Evolutionary conservation across 495 filamentous ascomycete genomes (phyloP).

Genomic region (Penicillium antarcticum): DNA sequence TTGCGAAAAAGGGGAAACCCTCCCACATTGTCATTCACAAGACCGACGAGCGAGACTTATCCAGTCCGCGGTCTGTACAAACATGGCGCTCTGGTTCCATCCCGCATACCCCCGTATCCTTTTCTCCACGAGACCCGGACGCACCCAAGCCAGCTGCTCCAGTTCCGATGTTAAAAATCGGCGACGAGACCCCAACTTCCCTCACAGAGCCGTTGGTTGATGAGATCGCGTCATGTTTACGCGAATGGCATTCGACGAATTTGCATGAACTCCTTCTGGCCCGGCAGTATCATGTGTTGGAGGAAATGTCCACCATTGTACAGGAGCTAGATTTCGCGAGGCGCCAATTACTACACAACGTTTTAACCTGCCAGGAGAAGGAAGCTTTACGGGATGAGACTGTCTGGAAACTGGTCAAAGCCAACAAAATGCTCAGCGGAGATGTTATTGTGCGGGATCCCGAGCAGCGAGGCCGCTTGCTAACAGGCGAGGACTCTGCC

Average conservation of each 20-base stretch:
- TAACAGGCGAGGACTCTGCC: conserved; percentile 90
- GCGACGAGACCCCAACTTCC: conserved; percentile 90
- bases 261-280: conserved; percentile 88
- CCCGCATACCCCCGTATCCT: conserved; percentile 33
- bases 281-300: conserved; percentile 74
- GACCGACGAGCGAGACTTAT: conserved; percentile 30
- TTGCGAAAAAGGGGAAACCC: conserved; percentile 42
- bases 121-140: conserved; percentile 46
- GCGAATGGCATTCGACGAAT: conserved; percentile 98
- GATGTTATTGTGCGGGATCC: conserved; percentile 95
- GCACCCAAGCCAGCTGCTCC: conserved; percentile 81
- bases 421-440: conserved; percentile 86
- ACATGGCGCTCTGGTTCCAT: conserved; percentile 28
- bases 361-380: conserved; percentile 84
- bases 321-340: conserved; percentile 75
- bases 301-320: conserved; percentile 76
- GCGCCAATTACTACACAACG: conserved; percentile 87
- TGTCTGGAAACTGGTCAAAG: conserved; percentile 90
- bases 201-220: conserved; percentile 89
- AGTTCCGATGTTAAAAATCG: conserved; percentile 95
- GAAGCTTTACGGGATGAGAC: conserved; percentile 71
- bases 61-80: conserved; percentile 31
- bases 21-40: conserved; percentile 42
- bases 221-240: conserved; percentile 91
- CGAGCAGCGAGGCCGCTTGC: conserved; percentile 70